These are phyloP conservation scores for Penicillium sp. DNA, from an alignment of 2,329 filamentous ascomycete species.

Conservation along the genomic window DNA sequence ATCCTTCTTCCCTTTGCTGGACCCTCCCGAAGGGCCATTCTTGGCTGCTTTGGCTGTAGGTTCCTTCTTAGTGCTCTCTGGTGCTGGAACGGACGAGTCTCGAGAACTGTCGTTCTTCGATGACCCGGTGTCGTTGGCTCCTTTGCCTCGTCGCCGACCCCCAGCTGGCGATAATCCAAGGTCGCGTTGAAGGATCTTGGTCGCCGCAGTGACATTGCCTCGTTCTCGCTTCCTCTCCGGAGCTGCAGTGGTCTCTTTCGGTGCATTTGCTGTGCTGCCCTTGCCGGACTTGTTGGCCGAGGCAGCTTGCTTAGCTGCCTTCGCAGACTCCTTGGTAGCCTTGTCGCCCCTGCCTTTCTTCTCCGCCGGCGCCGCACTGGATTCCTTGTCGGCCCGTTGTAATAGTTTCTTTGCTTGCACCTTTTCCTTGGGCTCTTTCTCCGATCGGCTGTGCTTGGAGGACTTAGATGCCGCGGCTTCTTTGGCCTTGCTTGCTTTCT, in stretches of 20 bases:
- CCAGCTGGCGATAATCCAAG: conserved; percentile 54
- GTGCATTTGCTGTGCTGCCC: conserved; percentile 26
- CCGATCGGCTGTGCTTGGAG: conserved; percentile 42
- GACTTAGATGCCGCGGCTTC: conserved; percentile 51
- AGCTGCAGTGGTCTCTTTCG: conserved; percentile 26
- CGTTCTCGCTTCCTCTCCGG: conserved; percentile 55
- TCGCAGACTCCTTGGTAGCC: conserved; percentile 61
- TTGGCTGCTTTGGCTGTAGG: conserved; percentile 18
- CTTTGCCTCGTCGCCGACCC: conserved; percentile 43
- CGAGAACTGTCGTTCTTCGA: conserved; percentile 24
- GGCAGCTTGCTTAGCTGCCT: conserved; percentile 47
- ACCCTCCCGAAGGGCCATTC: conserved; percentile 6
- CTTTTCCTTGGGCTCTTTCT: conserved; percentile 44
- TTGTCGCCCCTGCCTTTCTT: conserved; percentile 54
- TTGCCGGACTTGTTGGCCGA: conserved; percentile 38
- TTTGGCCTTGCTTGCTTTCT: conserved; percentile 78
- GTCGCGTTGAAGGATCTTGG: conserved; percentile 63
- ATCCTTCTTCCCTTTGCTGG: conserved; percentile 23
- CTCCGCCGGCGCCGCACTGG: conserved; percentile 25
- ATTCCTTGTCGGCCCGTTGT: conserved; percentile 39
- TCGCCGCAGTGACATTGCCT: conserved; percentile 53
- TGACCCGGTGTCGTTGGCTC: conserved; percentile 23
- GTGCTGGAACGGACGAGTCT: conserved; percentile 8
- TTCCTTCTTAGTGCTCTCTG: conserved; percentile 25
- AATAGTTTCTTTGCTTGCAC: conserved; percentile 45